These are phyloP conservation scores for Chlorella sp. DNA, from an alignment of 139 green algal genomes.

Conservation along the genomic window DNA sequence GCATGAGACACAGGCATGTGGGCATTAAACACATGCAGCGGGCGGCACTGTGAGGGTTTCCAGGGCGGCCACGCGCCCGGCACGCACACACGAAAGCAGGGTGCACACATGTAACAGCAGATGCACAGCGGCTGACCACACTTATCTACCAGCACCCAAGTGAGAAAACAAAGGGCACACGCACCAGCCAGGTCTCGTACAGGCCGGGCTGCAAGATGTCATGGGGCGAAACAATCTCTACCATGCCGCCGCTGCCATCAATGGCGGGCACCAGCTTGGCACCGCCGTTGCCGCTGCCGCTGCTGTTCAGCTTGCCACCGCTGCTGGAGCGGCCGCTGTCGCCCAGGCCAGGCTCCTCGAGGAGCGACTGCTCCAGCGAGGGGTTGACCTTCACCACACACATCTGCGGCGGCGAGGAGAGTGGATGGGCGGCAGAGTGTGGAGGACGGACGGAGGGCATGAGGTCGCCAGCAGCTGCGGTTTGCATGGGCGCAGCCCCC, in stretches of 20 bases:
- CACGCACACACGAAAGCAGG: no score
- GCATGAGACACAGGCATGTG: no score
- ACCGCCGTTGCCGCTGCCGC: neutral
- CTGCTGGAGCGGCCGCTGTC: constrained; percentile 4
- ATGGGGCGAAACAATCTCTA: constrained; percentile 13
- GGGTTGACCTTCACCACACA: constrained; percentile 3
- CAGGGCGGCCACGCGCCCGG: no score
- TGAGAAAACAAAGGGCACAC: no score
- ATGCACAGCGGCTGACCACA: no score
- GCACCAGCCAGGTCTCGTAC: constrained; percentile 43
- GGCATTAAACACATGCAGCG: no score
- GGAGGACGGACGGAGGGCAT: no score
- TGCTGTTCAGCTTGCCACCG: neutral
- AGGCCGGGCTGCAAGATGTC: constrained; percentile 21
- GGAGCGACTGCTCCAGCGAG: neutral
- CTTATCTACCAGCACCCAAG: no score
- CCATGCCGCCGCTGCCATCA: neutral
- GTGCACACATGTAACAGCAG: no score
- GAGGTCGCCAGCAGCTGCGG: no score
- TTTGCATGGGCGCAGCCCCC: no score
- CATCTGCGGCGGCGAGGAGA: neutral
- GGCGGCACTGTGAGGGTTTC: no score
- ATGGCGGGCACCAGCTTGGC: neutral
- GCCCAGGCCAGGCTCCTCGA: neutral
- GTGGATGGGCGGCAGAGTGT: neutral